Base-by-base conservation (phyloP, 2,329 filamentous ascomycete species). In the Dactylellina leptospora region DNA sequence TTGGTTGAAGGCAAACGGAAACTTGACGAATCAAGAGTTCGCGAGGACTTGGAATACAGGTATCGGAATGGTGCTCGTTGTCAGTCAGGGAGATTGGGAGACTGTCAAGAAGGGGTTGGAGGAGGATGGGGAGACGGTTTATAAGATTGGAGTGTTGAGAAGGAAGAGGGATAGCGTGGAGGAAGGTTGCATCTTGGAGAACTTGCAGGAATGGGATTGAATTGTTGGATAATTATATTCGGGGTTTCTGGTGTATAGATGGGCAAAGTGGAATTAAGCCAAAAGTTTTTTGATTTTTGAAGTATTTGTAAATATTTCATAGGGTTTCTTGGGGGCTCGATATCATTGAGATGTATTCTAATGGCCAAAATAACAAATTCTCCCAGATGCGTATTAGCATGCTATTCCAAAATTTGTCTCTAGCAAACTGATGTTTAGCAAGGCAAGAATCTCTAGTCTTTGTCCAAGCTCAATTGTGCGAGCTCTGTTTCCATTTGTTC, bases 41-140 rank as follows among this genome's bases (percentile, higher is more conserved):
- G 92, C 89, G 55, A 85, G 92, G 66, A 95, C 92, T 1, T 97
- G 96, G 85, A 99, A 99, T 82, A 92, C 90, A 5, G 95, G 95
- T 54, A 82, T 99, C 45, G 95, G 95, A 48, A 97, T 99, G 93
- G 90, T 97, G 4, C 83, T 93, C 27, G 92, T 92, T 3, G 91
- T 97, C 1, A 86, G 85, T 25, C 82, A 85, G 62, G 84, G 82
- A 30, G 85, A 90, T 75, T 90, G 84, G 1, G 84, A 86, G 4
- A 82, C 84, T 36, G 87, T 91, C 1, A 82, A 83, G 18, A 80
- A 82, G 56, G 82, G 86, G 45, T 82, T 97, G 20, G 83, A 87
- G 77, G 83, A 82, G 23, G 84, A 85, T 47, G 91, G 91, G 13
- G 93, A 97, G 84, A 88, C 83, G 68, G 91, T 96, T 2, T 92